Evolutionary conservation across 768 basidiomycete species (phyloP), one percentile per base, ranked within the genome.

Genomic region (Galerina sulciceps): DNA sequence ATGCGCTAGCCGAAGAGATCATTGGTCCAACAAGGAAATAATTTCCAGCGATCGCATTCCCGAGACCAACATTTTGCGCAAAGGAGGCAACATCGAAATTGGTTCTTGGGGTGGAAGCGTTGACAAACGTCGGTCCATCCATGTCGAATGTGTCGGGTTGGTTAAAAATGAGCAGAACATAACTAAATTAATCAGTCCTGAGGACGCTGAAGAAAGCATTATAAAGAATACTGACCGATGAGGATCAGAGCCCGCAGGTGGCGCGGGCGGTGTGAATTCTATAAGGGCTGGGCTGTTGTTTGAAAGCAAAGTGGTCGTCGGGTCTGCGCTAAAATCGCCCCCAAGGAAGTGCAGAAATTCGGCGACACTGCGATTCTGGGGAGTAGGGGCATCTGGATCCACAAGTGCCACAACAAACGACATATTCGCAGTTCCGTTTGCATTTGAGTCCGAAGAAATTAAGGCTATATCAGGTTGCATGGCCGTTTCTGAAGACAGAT

Each of bases 371-470:
- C 69, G 69, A 55, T 77, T 75, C 52, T 78, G 73, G 0, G 76
- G 76, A 18, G 75, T 76, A 20, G 79, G 76, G 1, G 75, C 79
- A 61, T 81, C 79, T 26, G 78, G 79, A 60, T 81, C 80, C 37
- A 81, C 67, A 37, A 81, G 64, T 15, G 71, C 71, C 14, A 81
- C 53, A 22, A 81, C 74, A 60, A 74, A 79, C 14, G 72, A 67
- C 36, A 65, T 61, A 57, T 66, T 72, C 14, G 61, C 55, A 41
- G 59, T 59, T 42, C 58, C 46, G 26, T 61, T 42, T n/a, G 66
- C 45, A 15, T 67, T 64, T 40, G 70, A 62, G 48, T 70, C 67
- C 20, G 69, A 60, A 57, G 64, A 60, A 57, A 54, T 50, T 55
- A 75, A 62, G 53, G 65, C 69, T 56, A 75, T 74, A 45, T 65